phyloP scores from a whole-genome alignment of 2,329 filamentous ascomycete genomes.

The Aspergillus spinulosporus region DNA sequence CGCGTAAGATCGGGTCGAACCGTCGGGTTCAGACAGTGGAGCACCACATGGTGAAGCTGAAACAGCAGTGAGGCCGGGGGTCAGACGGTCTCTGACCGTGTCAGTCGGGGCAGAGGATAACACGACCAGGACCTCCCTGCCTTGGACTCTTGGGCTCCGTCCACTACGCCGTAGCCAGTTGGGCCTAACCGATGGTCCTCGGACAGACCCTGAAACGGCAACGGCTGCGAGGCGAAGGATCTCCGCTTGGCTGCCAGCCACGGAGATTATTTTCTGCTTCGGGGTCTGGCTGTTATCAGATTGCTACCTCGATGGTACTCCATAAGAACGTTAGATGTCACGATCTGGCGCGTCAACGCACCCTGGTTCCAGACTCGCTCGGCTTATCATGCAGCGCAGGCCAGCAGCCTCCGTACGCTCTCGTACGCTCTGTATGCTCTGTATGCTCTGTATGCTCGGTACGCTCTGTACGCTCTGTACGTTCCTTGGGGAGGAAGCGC shows the following conservation, averaged over 20 bases:
- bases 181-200: not conserved
- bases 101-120: not conserved
- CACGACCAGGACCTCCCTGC: too few relatives aligned
- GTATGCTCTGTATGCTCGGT: too few relatives aligned
- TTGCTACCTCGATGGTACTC: not conserved
- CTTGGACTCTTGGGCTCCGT: too few relatives aligned
- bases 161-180: too few relatives aligned
- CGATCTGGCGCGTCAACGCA: not conserved
- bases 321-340: not conserved
- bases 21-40: not conserved
- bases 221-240: constrained; percentile 11
- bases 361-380: not conserved
- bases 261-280: constrained; percentile 8
- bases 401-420: too few relatives aligned
- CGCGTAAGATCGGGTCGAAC: not conserved
- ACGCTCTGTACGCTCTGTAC: too few relatives aligned
- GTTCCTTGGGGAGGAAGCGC: too few relatives aligned
- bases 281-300: constrained; percentile 5
- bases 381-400: not conserved
- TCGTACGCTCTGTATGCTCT: too few relatives aligned
- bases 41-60: not conserved
- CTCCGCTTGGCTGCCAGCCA: not conserved
- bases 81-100: not conserved
- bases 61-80: not conserved
- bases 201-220: constrained; percentile 9